A percentile compares a stretch with the other conserved stretches of the same genome.
Evolutionary conservation across 768 basidiomycete genomes (phyloP).

Genomic region (Mycena galericulata): DNA sequence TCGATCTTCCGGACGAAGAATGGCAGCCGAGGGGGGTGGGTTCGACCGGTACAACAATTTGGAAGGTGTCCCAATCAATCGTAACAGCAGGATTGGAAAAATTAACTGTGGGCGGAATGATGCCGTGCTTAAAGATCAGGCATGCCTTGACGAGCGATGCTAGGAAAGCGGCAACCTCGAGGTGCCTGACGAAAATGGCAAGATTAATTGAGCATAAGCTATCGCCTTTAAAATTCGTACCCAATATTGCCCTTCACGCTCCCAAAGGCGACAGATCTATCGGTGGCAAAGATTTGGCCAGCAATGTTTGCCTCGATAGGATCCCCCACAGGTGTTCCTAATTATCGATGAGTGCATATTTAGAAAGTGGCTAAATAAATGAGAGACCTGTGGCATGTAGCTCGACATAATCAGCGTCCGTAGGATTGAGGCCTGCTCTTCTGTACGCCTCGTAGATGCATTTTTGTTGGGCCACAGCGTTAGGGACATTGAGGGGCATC

Average conservation of each 20-base stretch:
- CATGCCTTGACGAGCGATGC: conserved; percentile 42
- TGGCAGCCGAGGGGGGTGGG: conserved; percentile 2
- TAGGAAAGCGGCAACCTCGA: conserved; percentile 14
- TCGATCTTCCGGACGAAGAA: background rate
- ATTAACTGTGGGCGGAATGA: conserved; percentile 47
- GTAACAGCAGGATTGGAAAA: conserved; percentile 34
- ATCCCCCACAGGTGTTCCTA: conserved; percentile 50
- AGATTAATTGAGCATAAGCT: background rate
- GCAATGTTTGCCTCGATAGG: conserved; percentile 35
- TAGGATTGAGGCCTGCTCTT: background rate
- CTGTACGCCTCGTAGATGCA: conserved; percentile 44
- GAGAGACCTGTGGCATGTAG: conserved; percentile 15
- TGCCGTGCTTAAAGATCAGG: conserved; percentile 39
- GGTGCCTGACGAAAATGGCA: background rate
- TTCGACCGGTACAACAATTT: background rate
- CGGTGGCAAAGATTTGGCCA: background rate
- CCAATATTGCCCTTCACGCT: conserved; percentile 25
- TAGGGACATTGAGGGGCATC: conserved; percentile 45
- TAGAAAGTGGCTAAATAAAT: background rate
- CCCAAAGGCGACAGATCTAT: background rate
- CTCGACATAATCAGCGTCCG: conserved; percentile 15
- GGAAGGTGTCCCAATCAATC: background rate
- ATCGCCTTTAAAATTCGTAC: background rate
- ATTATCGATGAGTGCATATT: background rate
- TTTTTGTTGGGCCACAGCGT: conserved; percentile 42